Evolutionary conservation across 2,329 filamentous ascomycete species (phyloP).

Genomic region (Epichloe uncinata): DNA sequence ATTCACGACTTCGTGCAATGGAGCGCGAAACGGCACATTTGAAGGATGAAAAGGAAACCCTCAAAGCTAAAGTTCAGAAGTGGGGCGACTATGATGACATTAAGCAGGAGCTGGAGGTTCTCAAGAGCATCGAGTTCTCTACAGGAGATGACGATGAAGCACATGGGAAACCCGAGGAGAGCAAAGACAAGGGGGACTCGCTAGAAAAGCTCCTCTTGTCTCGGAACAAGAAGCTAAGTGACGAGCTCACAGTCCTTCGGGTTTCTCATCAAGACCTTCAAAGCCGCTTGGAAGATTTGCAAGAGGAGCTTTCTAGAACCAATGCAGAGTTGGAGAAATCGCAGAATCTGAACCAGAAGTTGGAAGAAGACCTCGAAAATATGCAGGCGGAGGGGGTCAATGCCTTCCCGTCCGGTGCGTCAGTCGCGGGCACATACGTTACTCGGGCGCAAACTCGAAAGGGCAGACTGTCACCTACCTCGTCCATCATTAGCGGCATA

Average conservation of each 20-base stretch:
- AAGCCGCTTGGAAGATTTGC: conserved; percentile 60
- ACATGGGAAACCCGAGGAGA: conserved; percentile 25
- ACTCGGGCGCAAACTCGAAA: conserved; percentile 49
- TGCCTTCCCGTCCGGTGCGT: conserved; percentile 77
- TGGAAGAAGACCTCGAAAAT: conserved; percentile 82
- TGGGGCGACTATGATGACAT: conserved; percentile 94
- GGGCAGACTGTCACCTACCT: conserved; percentile 75
- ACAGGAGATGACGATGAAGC: conserved; percentile 72
- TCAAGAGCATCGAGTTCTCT: conserved; percentile 96
- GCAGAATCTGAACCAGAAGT: conserved; percentile 69
- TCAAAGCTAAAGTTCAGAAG: conserved; percentile 72
- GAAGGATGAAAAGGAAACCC: conserved; percentile 64
- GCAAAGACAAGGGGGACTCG: conserved; percentile 50
- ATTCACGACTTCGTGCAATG: conserved; percentile 60
- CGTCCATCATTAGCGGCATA: conserved; percentile 96
- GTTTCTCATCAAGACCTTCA: conserved; percentile 92
- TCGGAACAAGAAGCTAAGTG: conserved; percentile 90
- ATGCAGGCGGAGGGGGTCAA: conserved; percentile 78
- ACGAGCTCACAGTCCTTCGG: conserved; percentile 82
- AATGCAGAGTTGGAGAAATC: conserved; percentile 79
- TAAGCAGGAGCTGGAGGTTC: conserved; percentile 87
- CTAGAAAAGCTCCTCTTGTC: conserved; percentile 83
- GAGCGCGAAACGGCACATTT: conserved; percentile 66
- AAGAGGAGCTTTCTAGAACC: conserved; percentile 70
- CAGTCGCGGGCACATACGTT: conserved; percentile 81